These are phyloP conservation scores for Ustilago shanxiensis DNA, from an alignment of 1,284 basidiomycete species.

Conservation along the genomic window DNA sequence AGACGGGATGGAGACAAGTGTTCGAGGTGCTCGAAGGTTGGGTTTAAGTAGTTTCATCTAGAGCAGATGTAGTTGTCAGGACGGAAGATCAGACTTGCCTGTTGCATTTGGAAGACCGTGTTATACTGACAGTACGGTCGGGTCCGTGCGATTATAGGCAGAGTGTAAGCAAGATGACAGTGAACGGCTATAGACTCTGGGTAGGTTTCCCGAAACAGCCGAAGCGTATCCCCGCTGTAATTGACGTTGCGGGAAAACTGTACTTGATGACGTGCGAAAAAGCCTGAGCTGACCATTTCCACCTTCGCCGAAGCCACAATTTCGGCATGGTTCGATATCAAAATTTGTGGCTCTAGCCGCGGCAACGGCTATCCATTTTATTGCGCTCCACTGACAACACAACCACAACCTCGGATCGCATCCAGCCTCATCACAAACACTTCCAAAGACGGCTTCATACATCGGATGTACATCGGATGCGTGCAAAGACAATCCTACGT, in stretches of 20 bases:
- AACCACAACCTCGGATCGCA: neutral
- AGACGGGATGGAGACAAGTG: neutral
- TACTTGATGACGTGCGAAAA: neutral
- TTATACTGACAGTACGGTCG: too few species aligned
- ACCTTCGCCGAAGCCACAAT: neutral
- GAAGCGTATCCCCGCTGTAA: neutral
- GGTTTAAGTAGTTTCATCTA: slow-evolving; percentile 4
- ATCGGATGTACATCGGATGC: neutral
- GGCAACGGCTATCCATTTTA: neutral
- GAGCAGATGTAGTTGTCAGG: neutral
- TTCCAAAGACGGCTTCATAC: too few species aligned
- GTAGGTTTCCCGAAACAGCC: neutral
- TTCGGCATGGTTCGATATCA: neutral
- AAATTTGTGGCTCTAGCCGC: neutral
- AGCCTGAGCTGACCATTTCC: neutral
- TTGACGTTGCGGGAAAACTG: neutral
- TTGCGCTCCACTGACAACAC: neutral
- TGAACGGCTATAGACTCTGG: neutral
- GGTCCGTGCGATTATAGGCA: too few species aligned
- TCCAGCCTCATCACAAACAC: neutral
- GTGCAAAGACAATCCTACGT: too few species aligned
- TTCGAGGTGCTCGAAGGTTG: neutral
- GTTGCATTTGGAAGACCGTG: neutral
- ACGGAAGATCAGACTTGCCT: neutral
- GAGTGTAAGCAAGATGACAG: too few species aligned